phyloP scores from a whole-genome alignment of 805 yeast genomes.

The Dipodascus geniculatus region DNA sequence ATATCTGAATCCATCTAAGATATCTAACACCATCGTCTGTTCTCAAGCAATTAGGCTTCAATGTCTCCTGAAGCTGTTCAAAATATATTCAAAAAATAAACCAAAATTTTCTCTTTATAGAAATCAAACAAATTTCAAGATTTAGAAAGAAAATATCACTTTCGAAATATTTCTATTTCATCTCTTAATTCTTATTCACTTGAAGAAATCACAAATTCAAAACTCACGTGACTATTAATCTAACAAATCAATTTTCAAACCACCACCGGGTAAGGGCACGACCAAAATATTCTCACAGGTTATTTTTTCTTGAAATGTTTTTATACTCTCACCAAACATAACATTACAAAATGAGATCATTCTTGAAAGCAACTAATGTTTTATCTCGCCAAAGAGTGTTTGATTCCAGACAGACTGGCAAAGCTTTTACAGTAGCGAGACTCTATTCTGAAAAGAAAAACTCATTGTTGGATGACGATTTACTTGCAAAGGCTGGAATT shows the following conservation, averaged over 20 bases:
- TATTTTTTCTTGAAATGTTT: too few relatives aligned
- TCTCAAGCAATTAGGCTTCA: too few relatives aligned
- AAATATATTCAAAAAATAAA: too few relatives aligned
- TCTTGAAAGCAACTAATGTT: background rate
- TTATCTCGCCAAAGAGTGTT: background rate
- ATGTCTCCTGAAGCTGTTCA: too few relatives aligned
- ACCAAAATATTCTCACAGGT: background rate
- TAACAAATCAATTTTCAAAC: background rate
- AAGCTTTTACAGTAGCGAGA: background rate
- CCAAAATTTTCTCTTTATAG: too few relatives aligned
- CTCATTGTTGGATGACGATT: conserved; percentile 66
- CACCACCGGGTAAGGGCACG: background rate
- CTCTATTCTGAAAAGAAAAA: conserved; percentile 14
- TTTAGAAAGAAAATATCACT: too few relatives aligned
- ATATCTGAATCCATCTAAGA: too few relatives aligned
- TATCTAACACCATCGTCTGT: too few relatives aligned
- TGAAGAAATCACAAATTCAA: background rate
- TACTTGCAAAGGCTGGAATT: conserved; percentile 75
- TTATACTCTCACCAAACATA: background rate
- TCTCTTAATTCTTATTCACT: too few relatives aligned
- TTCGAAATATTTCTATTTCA: background rate
- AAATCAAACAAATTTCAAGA: too few relatives aligned
- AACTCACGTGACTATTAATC: background rate
- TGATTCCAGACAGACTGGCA: background rate
- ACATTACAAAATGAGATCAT: conserved; percentile 1